Evolutionary conservation across 306 rosid species (phyloP).

Genomic region (Inga leiocalycina): DNA sequence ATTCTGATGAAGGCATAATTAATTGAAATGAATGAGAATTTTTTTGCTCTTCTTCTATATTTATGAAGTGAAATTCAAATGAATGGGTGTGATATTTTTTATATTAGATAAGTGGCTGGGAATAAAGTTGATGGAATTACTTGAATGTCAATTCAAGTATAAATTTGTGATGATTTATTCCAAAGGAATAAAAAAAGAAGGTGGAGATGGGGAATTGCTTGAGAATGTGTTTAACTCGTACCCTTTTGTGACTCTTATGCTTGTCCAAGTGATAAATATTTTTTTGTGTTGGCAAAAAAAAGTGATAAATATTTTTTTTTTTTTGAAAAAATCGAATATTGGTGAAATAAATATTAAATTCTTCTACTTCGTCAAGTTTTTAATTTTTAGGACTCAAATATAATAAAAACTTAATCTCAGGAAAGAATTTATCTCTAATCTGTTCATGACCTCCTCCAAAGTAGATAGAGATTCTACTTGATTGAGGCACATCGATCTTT

Average conservation of each 20-base stretch:
- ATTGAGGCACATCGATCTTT: no score
- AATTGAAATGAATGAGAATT: background rate
- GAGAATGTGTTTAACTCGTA: constrained; percentile 37
- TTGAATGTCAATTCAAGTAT: constrained; percentile 43
- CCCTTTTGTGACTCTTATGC: constrained; percentile 35
- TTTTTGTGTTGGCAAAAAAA: background rate
- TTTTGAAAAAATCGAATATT: background rate
- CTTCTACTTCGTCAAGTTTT: background rate
- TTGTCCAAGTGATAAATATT: constrained; percentile 22
- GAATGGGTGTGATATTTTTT: background rate
- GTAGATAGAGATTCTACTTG: no score
- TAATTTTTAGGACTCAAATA: background rate
- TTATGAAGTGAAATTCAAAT: constrained; percentile 6
- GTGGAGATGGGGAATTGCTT: constrained; percentile 48
- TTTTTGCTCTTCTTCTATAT: background rate
- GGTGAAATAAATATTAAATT: background rate
- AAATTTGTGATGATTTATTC: constrained; percentile 21
- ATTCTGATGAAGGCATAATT: constrained; percentile 51
- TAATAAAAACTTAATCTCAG: background rate
- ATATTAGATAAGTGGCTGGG: constrained; percentile 27
- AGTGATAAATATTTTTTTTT: background rate
- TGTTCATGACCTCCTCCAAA: background rate
- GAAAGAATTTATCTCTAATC: background rate
- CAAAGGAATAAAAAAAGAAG: constrained; percentile 14
- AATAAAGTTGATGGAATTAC: constrained; percentile 52